A percentile compares a stretch with the other conserved stretches of the same genome.
These are phyloP conservation scores for Aspergillus alliaceus DNA, from an alignment of 2,329 filamentous ascomycete genomes.

Conservation along the genomic window DNA sequence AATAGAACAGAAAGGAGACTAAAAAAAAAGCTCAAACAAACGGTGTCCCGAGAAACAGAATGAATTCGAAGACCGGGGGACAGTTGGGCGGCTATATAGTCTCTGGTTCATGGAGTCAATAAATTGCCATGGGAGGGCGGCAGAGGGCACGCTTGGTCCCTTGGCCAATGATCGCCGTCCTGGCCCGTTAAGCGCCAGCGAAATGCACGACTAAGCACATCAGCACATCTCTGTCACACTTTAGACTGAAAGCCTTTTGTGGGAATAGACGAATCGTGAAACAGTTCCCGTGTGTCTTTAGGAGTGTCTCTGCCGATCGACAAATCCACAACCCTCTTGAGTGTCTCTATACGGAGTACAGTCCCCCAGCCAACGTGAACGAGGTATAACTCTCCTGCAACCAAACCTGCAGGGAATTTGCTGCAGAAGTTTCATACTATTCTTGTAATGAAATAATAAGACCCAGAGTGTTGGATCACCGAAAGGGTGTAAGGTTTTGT, in stretches of 20 bases:
- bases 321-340: no score
- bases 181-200: constrained; percentile 18
- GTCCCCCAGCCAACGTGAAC: background rate
- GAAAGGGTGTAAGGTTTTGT: no score
- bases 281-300: background rate
- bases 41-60: constrained; percentile 26
- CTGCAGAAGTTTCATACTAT: background rate
- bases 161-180: constrained; percentile 13
- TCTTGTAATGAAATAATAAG: background rate
- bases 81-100: constrained; percentile 37
- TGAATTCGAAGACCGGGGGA: constrained; percentile 12
- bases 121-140: background rate
- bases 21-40: constrained; percentile 34
- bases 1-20: constrained; percentile 34
- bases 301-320: background rate
- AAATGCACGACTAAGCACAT: constrained; percentile 17
- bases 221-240: constrained; percentile 10
- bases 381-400: background rate
- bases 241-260: constrained; percentile 6
- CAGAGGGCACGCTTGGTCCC: background rate
- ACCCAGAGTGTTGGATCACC: background rate
- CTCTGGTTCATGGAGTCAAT: background rate
- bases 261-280: constrained; percentile 6
- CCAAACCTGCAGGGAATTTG: background rate
- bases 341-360: background rate